These are phyloP conservation scores for Trichoderma sp. DNA, from an alignment of 2,329 filamentous ascomycete genomes.

Conservation along the genomic window DNA sequence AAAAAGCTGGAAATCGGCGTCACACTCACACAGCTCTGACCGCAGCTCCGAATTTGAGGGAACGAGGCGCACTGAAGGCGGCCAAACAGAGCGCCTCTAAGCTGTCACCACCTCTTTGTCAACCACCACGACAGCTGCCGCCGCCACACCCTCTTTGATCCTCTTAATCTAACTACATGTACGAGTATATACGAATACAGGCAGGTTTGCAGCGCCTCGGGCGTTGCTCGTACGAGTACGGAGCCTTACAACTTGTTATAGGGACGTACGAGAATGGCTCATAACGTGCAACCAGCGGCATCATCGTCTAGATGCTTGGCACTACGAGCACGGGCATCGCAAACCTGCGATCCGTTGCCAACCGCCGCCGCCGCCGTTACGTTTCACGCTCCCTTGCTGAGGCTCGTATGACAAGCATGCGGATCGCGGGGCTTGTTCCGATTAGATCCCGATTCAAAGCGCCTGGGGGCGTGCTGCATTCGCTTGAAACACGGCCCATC, in stretches of 20 bases:
- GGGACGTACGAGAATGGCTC: neutral
- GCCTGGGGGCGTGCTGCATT: conserved; percentile 16
- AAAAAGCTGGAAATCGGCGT: neutral
- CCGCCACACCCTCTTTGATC: neutral
- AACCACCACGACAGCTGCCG: neutral
- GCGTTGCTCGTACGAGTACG: neutral
- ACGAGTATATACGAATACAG: neutral
- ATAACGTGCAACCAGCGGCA: neutral
- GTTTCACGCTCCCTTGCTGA: neutral
- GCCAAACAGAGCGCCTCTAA: neutral
- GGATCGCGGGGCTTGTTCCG: conserved; percentile 18
- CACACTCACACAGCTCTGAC: neutral
- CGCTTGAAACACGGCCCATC: neutral
- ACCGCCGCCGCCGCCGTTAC: neutral
- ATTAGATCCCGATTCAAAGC: conserved; percentile 21
- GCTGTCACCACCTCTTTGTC: neutral
- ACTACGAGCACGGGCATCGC: neutral
- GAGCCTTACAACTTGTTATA: neutral
- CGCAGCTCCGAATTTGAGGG: neutral
- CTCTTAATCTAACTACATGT: neutral
- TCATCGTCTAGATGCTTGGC: neutral
- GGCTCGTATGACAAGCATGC: conserved; percentile 15
- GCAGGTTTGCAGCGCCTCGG: neutral
- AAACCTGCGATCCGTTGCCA: conserved; percentile 6
- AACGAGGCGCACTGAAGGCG: neutral